These are phyloP conservation scores for Clavispora phyllophila DNA, from an alignment of 805 yeast species.

Conservation along the genomic window DNA sequence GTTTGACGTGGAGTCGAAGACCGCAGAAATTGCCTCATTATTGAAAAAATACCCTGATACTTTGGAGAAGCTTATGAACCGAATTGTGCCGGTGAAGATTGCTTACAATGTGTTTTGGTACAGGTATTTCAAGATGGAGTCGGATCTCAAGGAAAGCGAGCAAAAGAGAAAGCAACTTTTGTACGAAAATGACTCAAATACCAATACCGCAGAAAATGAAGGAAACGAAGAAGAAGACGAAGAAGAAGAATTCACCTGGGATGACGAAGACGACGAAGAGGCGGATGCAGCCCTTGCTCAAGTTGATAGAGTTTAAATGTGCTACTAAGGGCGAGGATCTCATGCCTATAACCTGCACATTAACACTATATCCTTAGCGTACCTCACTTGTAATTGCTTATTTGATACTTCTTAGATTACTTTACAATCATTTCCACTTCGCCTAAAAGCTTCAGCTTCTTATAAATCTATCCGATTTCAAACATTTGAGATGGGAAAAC, in stretches of 20 bases:
- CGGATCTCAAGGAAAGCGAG: constrained; percentile 56
- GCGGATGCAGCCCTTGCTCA: constrained; percentile 7
- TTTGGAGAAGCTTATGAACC: constrained; percentile 50
- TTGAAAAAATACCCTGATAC: constrained; percentile 43
- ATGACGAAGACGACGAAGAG: constrained; percentile 48
- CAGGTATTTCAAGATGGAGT: constrained; percentile 54
- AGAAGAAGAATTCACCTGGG: constrained; percentile 51
- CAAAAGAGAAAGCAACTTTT: constrained; percentile 60
- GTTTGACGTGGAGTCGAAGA: constrained; percentile 44
- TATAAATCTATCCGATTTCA: background rate
- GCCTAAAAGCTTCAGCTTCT: background rate
- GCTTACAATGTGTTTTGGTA: constrained; percentile 69
- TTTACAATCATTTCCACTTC: background rate
- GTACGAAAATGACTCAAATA: constrained; percentile 20
- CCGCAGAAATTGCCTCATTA: constrained; percentile 46
- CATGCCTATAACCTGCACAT: background rate
- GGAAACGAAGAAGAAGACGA: constrained; percentile 46
- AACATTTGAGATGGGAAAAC: background rate
- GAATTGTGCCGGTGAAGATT: constrained; percentile 61
- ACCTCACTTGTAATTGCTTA: background rate
- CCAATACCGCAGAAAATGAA: constrained; percentile 35
- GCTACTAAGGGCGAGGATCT: background rate
- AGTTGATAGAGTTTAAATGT: background rate
- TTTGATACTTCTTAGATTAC: background rate
- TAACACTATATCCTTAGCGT: background rate